Conservation (phyloP, 176 grass and related monocot species). For the Tuctoria greenei region DNA sequence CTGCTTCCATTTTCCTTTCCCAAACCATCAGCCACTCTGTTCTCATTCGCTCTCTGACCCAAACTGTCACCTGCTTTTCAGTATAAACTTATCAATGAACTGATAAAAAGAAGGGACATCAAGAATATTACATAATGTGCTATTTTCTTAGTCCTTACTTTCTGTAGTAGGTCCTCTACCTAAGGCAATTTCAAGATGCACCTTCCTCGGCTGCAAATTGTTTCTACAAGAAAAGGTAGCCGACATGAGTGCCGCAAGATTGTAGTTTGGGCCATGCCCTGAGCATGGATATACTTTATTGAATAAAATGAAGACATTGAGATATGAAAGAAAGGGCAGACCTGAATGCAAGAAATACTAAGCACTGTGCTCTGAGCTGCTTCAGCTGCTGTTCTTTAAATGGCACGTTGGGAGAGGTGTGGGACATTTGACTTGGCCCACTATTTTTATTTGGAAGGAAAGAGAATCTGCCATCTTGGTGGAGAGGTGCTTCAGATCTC, state of each 20-base stretch:
- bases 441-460: slow-evolving; percentile 44
- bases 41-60: slow-evolving; percentile 61
- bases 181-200: slow-evolving; percentile 97
- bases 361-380: slow-evolving; percentile 98
- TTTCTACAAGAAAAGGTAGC: slow-evolving; percentile 60
- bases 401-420: slow-evolving; percentile 51
- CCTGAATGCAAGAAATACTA: slow-evolving; percentile 99
- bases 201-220: slow-evolving; percentile 78
- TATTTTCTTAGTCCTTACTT: slow-evolving; percentile 61
- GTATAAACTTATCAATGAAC: slow-evolving; percentile 37
- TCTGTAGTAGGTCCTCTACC: slow-evolving; percentile 57
- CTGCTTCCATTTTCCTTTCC: slow-evolving; percentile 66
- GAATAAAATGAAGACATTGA: not conserved
- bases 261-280: slow-evolving; percentile 7
- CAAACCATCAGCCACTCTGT: slow-evolving; percentile 74
- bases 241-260: slow-evolving; percentile 33
- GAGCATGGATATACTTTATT: slow-evolving; percentile 8
- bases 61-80: slow-evolving; percentile 48
- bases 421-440: slow-evolving; percentile 52
- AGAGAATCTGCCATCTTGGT: slow-evolving; percentile 57
- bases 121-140: slow-evolving; percentile 15
- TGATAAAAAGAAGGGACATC: slow-evolving; percentile 22
- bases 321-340: slow-evolving; percentile 18
- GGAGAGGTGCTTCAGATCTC: slow-evolving; percentile 48
- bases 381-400: slow-evolving; percentile 98